Evolutionary conservation across 1,284 basidiomycete genomes (phyloP).

Genomic region (Binderoboletus segoi): DNA sequence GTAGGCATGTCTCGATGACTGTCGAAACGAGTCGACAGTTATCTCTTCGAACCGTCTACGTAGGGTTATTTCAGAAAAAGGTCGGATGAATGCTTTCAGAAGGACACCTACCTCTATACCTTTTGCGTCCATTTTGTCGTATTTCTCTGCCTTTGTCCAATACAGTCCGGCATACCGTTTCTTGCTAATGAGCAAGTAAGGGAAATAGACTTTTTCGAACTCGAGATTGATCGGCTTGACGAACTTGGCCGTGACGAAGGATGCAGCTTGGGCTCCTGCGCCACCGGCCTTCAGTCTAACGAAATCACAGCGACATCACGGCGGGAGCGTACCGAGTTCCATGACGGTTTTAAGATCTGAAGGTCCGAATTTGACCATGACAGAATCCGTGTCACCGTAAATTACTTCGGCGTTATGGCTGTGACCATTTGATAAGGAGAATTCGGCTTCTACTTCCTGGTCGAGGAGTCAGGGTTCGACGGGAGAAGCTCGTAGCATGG

Average conservation of each 20-base stretch:
- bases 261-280: constrained; percentile 89
- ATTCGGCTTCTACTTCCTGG: constrained; percentile 87
- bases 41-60: constrained; percentile 91
- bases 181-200: constrained; percentile 95
- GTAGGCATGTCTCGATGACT: constrained; percentile 94
- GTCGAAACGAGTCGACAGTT: constrained; percentile 95
- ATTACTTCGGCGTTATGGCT: constrained; percentile 88
- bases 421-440: constrained; percentile 84
- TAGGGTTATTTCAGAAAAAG: background rate
- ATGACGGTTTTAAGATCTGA: constrained; percentile 84
- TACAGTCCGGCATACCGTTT: constrained; percentile 97
- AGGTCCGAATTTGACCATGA: constrained; percentile 96
- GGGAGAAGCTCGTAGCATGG: background rate
- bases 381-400: constrained; percentile 97
- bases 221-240: constrained; percentile 95
- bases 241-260: constrained; percentile 90
- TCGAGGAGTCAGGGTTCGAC: background rate
- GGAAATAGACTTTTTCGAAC: constrained; percentile 98
- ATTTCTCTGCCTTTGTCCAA: constrained; percentile 92
- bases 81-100: background rate
- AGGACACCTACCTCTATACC: constrained; percentile 82
- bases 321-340: constrained; percentile 67
- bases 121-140: constrained; percentile 98
- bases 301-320: background rate
- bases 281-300: background rate